Base-by-base conservation (phyloP, 257 asterid species). In the Penstemon davidsonii region DNA sequence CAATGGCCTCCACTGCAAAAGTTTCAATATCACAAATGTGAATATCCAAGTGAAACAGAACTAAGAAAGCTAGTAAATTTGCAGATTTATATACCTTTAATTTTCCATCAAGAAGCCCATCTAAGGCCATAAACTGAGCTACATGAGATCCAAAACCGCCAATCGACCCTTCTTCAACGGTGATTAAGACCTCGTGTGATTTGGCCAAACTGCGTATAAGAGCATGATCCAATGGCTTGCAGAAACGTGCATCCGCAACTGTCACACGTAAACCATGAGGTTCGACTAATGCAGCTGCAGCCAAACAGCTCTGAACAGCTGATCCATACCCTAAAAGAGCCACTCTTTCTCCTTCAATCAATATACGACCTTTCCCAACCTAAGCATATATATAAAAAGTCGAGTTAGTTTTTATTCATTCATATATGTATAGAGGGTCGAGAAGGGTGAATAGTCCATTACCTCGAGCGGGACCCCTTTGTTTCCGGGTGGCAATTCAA, bases 101-200 rank as follows among this genome's bases (percentile, higher is more conserved):
- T 6, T 84, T 88, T 39, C 95, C 96, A 73, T 93, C 97, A 51
- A 93, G 95, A 78, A 93, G 95, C 44, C 99, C 97, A 66, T 90
- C 96, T 11, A 93, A 81, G 46, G 99, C 96, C 90, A 93, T 81
- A 60, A 90, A 93, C 62, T 93, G 97, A 62, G 85, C 99, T 42
- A 93, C 99, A 74, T 93, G 96, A 37, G 99, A 93, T 42, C 96
- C 97, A 63, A 93, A 93, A n/a, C 99, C 99, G 8, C 99, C 99
- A 37, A 93, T 88, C 3, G 99, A 93, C 60, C 97, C 99, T 83
- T 93, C 99, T 76, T 93, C 97, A 13, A 88, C 90, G 0, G 99
- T 93, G 81, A 93, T 87, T 69, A 93, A 72, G 55, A 93, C 81
- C 71, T 87, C 92, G 3, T 93, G 96, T 41, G 96, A 88, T 75